These are phyloP conservation scores for Silene noctiflora DNA, from an alignment of 179 eudicot genomes.

Conservation along the genomic window DNA sequence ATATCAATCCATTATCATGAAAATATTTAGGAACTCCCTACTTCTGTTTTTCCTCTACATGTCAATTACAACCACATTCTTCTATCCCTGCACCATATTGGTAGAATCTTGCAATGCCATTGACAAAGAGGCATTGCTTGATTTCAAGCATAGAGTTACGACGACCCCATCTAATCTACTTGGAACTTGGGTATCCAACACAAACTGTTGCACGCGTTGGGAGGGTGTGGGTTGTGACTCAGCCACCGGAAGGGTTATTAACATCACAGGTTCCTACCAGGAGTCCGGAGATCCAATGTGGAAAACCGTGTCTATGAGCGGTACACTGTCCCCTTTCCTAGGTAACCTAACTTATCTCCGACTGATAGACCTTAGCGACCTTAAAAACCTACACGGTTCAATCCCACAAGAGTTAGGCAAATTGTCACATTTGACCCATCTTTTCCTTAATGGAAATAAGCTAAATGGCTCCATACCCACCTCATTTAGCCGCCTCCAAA, in stretches of 20 bases:
- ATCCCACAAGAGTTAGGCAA: constrained; percentile 60
- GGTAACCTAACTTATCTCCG: constrained; percentile 49
- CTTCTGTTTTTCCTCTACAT: constrained; percentile 10
- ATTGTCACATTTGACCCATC: constrained; percentile 33
- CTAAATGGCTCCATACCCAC: constrained; percentile 54
- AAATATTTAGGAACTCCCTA: background rate
- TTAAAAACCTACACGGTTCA: constrained; percentile 40
- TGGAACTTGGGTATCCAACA: background rate
- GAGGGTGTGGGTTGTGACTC: constrained; percentile 55
- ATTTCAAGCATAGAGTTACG: constrained; percentile 11
- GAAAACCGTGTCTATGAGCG: constrained; percentile 46
- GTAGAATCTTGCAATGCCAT: constrained; percentile 17
- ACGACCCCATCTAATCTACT: background rate
- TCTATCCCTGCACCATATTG: background rate
- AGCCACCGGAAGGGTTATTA: constrained; percentile 47
- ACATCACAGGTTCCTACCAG: constrained; percentile 51
- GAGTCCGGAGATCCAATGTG: constrained; percentile 35
- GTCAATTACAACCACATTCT: background rate
- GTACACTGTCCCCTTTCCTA: constrained; percentile 56
- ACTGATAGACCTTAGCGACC: constrained; percentile 56
- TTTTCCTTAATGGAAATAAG: constrained; percentile 47
- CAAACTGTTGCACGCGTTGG: constrained; percentile 65
- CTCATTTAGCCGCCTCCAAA: constrained; percentile 35
- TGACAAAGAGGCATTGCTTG: constrained; percentile 25
- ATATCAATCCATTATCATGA: constrained; percentile 9